Base-by-base conservation (phyloP, 2,329 filamentous ascomycete genomes). In the Beauveria australis region DNA sequence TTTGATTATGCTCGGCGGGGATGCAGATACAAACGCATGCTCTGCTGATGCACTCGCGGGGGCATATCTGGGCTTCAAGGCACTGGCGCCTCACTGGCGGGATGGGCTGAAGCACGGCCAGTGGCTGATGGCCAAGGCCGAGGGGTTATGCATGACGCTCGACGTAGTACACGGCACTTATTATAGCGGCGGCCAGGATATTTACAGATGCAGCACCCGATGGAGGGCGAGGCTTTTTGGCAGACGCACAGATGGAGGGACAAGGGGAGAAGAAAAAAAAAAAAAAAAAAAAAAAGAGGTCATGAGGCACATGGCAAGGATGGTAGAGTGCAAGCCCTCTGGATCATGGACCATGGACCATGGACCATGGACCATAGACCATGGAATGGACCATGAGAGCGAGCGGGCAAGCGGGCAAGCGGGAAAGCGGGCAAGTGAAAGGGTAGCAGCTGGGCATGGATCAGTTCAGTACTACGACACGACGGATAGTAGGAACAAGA, bases 21-120 rank as follows among this genome's bases (percentile, higher is more conserved):
- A 83, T 62, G 78, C 80, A 3, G 80, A 82, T 63, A 82, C 80
- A 0, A 82, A 83, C 62, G 79, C 78, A 7, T 80, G 78, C 49
- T 79, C 78, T 58, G 79, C 79, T 0, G 80, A 79, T 0, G 78
- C 79, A 0, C 68, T 83, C 0, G 63, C 82, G 0, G 81, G 81
- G 0, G 75, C 73, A 0, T 77, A 76, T 46, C 64, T 81, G 1
- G 80, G 80, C 16, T 79, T 66, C 46, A 73, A 71, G 46, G 69
- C 69, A 1, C 68, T 83, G 4, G 79, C 80, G 0, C 65, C 71
- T 0, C 75, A 81, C 62, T 83, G 80, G 81, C 73, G 74, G 56
- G 70, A 77, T 57, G 80, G 80, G 0, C 70, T 82, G 26, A 67
- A 65, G 14, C 72, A 81, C 60, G 74, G 72, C 1, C 67, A 73